Evolutionary conservation across 139 green algal genomes (phyloP).

Genomic region (Dunaliella primolecta): DNA sequence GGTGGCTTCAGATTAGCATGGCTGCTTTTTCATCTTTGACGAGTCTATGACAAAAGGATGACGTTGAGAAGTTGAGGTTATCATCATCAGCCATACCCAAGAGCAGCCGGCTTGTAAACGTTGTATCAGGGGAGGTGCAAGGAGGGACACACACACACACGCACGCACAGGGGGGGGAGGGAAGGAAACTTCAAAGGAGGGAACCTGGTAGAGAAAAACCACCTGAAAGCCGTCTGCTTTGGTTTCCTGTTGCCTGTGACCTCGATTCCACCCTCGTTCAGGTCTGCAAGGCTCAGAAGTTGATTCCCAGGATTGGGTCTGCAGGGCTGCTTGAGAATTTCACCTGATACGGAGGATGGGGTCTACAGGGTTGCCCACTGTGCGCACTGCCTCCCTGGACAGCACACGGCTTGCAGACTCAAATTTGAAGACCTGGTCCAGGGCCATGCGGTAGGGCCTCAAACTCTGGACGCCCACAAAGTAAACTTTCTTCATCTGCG

Average conservation of each 20-base stretch:
- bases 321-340: no score
- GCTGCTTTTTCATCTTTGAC: conserved; percentile 4
- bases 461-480: conserved; percentile 10
- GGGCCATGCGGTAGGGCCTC: conserved; percentile 2
- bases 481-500: conserved; percentile 29
- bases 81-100: background rate
- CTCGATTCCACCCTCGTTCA: no score
- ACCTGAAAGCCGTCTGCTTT: no score
- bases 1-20: conserved; percentile 29
- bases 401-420: background rate
- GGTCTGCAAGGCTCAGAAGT: no score
- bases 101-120: background rate
- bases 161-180: no score
- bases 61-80: conserved; percentile 19
- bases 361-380: background rate
- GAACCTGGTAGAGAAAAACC: no score
- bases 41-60: background rate
- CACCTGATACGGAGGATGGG: conserved; percentile 23
- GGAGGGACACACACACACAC: no score
- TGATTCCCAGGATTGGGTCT: no score
- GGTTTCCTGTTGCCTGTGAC: no score
- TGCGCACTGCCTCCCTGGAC: background rate
- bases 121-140: no score
- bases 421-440: conserved; percentile 17
- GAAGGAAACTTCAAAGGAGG: no score